phyloP scores from a whole-genome alignment of 2,329 filamentous ascomycete species.

The Fusarium azukiicola region DNA sequence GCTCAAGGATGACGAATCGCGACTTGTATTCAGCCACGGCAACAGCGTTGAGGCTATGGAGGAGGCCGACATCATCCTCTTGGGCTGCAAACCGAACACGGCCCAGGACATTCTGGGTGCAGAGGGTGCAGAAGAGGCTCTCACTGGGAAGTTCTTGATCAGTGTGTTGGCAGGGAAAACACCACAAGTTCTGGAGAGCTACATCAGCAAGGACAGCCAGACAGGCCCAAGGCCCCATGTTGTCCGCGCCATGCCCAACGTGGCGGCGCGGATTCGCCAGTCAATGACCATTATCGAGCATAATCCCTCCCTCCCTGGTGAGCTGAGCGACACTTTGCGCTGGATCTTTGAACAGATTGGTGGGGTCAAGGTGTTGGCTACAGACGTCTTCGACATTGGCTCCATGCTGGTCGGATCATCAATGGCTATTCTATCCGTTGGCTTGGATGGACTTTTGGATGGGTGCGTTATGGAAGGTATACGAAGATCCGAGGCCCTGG shows the following conservation, averaged over 20 bases:
- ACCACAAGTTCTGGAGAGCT: conserved; percentile 24
- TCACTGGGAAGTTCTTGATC: conserved; percentile 29
- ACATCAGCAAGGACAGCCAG: not conserved
- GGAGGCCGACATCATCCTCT: conserved; percentile 27
- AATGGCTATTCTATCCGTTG: conserved; percentile 26
- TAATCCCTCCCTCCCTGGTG: conserved; percentile 18
- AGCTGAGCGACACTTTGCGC: conserved; percentile 20
- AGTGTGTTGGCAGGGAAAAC: conserved; percentile 30
- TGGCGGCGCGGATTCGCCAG: conserved; percentile 27
- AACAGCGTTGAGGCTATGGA: conserved; percentile 27
- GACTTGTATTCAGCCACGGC: not conserved
- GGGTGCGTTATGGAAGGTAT: conserved; percentile 29
- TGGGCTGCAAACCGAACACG: conserved; percentile 28
- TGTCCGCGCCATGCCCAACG: conserved; percentile 30
- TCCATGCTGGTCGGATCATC: conserved; percentile 29
- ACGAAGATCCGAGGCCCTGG: conserved; percentile 29
- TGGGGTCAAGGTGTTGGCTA: conserved; percentile 22
- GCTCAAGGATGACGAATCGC: not conserved
- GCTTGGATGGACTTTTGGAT: conserved; percentile 27
- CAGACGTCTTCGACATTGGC: conserved; percentile 31
- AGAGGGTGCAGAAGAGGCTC: conserved; percentile 23
- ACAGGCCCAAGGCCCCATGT: conserved; percentile 21
- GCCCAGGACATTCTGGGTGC: conserved; percentile 24
- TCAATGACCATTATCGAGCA: conserved; percentile 32
- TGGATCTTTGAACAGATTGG: conserved; percentile 30